Evolutionary conservation across 2,329 filamentous ascomycete species (phyloP).

Genomic region (Microdochium nivale): DNA sequence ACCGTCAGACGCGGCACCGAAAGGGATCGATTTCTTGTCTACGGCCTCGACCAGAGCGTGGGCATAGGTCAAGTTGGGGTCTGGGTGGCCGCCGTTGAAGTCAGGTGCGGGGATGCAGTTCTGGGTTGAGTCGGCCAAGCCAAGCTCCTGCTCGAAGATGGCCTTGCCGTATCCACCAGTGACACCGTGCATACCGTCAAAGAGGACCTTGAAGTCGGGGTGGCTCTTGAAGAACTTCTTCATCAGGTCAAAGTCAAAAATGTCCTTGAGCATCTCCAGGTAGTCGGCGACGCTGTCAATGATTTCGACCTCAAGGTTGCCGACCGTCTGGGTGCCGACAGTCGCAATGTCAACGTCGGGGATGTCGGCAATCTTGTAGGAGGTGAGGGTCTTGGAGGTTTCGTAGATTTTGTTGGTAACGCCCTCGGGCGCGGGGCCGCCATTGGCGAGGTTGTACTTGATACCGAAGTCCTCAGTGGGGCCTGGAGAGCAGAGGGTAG

Average conservation of each 20-base stretch:
- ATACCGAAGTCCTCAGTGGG: conserved; percentile 96
- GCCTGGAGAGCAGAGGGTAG: conserved; percentile 38
- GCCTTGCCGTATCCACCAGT: conserved; percentile 91
- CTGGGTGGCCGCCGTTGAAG: conserved; percentile 94
- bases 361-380: conserved; percentile 87
- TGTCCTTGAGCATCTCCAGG: conserved; percentile 90
- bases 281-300: conserved; percentile 92
- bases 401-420: conserved; percentile 98
- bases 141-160: conserved; percentile 92
- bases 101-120: conserved; percentile 90
- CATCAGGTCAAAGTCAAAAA: conserved; percentile 96
- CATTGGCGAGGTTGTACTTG: conserved; percentile 98
- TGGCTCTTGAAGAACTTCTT: conserved; percentile 84
- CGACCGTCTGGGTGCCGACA: conserved; percentile 78
- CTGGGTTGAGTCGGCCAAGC: conserved; percentile 69
- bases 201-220: conserved; percentile 91
- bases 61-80: conserved; percentile 95
- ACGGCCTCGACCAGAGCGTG: conserved; percentile 91
- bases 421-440: conserved; percentile 87
- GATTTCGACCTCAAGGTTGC: conserved; percentile 84
- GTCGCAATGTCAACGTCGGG: conserved; percentile 76
- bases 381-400: conserved; percentile 77
- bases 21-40: conserved; percentile 84
- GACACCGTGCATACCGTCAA: conserved; percentile 89
- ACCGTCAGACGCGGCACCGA: conserved; percentile 92